Evolutionary conservation across 2,329 filamentous ascomycete genomes (phyloP), one percentile per base, ranked within the genome.

Genomic region (Zymoseptoria brevis): DNA sequence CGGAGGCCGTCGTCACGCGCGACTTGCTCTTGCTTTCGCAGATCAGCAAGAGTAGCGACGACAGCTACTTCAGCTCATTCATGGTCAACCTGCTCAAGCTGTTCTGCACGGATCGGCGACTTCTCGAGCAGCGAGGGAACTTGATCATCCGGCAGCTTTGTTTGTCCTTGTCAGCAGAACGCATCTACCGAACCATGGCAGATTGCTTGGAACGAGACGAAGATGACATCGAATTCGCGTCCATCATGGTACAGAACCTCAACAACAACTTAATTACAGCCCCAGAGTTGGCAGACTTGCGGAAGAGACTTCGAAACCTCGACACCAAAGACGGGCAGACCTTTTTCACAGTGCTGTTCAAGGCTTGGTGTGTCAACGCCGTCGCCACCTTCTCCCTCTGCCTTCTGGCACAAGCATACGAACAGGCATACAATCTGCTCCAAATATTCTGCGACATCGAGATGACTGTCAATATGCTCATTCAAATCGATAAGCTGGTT

Each of bases 221-320:
- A 66, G 78, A 82, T 75, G 94, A 99, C 72, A 85, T 99, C 50
- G 95, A 99, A 73, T 99, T 99, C 75, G 93, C 94, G 16, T 96
- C 93, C 72, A 97, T 99, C 68, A 99, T 99, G 94, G 91, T 99
- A 29, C 94, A 99, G 73, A 97, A 97, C 69, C 81, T 99, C 56
- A 99, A 99, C 77, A 99, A 99, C 74, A 99, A 99, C 69, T 85
- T 99, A 57, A 96, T 99, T 65, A 99, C 95, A 1, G 94, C 95
- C 0, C 94, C 95, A 0, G 92, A 99, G 74, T 79, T 99, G 29
- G 86, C 90, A 1, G 95, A 97, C 67, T 80, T 99, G 63, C 85
- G 94, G 52, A 96, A 96, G 73, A 81, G 94, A 50, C 78, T 99
- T 55, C 83, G 94, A 35, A 99, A 96, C 67, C 79, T 96, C 1